These are phyloP conservation scores for Crucihimalaya himalaica DNA, from an alignment of 345 rosid species.

Conservation along the genomic window DNA sequence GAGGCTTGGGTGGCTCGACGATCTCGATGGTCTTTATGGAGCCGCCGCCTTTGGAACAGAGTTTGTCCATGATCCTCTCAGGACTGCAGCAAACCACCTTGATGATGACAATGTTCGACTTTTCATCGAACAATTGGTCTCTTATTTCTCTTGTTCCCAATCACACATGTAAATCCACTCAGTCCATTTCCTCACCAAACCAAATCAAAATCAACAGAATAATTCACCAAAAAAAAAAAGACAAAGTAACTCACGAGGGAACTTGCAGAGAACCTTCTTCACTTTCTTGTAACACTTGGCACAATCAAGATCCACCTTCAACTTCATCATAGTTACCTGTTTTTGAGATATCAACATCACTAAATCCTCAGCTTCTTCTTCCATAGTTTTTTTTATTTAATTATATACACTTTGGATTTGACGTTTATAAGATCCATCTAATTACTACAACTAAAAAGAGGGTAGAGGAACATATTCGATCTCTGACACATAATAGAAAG, in stretches of 20 bases:
- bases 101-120: conserved; percentile 61
- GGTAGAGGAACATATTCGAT: conserved; percentile 32
- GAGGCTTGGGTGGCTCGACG: conserved; percentile 39
- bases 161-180: conserved; percentile 40
- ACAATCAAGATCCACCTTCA: conserved; percentile 75
- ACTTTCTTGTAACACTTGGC: conserved; percentile 67
- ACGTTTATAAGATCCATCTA: conserved; percentile 22
- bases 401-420: conserved; percentile 5
- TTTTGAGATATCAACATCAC: conserved; percentile 10
- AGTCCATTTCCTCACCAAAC: conserved; percentile 36
- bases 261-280: conserved; percentile 64
- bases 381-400: not conserved
- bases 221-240: not conserved
- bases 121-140: conserved; percentile 66
- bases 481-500: conserved; percentile 38
- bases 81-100: conserved; percentile 82
- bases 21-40: conserved; percentile 59
- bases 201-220: not conserved
- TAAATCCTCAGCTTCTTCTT: not conserved
- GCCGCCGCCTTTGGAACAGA: conserved; percentile 59
- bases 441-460: not conserved
- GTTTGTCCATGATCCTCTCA: conserved; percentile 60
- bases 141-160: conserved; percentile 70
- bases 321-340: conserved; percentile 68
- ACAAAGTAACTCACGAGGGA: conserved; percentile 64